Conservation (phyloP, 139 green algal species). For the Micractinium sp. region DNA sequence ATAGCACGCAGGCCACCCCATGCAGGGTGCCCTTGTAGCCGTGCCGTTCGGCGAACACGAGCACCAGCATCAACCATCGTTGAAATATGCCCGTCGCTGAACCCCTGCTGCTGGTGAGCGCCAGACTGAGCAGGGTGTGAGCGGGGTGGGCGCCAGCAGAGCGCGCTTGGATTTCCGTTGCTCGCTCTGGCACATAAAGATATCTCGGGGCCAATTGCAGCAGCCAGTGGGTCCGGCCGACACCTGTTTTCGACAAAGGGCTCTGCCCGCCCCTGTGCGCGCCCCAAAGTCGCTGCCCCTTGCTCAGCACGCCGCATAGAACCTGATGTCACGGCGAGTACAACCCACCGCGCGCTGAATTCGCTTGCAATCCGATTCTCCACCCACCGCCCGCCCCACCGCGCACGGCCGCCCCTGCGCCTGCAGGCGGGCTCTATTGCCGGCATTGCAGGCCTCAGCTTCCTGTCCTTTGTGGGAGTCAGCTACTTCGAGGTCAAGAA, state of each 20-base stretch:
- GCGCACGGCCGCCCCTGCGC: background rate
- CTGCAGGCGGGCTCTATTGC: constrained; percentile 25
- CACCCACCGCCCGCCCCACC: background rate
- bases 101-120: constrained; percentile 2
- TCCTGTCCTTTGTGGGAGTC: constrained; percentile 18
- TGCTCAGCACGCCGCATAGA: no score
- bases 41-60: background rate
- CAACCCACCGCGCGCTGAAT: background rate
- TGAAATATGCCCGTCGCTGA: background rate
- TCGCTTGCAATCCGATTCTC: no score
- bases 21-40: background rate
- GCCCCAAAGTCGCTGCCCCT: background rate
- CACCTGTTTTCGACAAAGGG: background rate
- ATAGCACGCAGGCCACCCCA: no score
- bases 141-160: background rate
- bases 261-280: background rate
- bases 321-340: no score
- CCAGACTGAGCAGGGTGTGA: background rate
- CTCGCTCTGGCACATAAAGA: background rate
- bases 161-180: background rate
- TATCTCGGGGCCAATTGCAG: background rate
- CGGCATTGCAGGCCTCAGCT: constrained; percentile 25
- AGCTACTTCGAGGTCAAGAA: constrained; percentile 21
- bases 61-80: background rate
- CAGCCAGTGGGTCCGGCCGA: no score